These are phyloP conservation scores for Phialemoniopsis sp. DNA, from an alignment of 2,329 filamentous ascomycete species.

Conservation along the genomic window DNA sequence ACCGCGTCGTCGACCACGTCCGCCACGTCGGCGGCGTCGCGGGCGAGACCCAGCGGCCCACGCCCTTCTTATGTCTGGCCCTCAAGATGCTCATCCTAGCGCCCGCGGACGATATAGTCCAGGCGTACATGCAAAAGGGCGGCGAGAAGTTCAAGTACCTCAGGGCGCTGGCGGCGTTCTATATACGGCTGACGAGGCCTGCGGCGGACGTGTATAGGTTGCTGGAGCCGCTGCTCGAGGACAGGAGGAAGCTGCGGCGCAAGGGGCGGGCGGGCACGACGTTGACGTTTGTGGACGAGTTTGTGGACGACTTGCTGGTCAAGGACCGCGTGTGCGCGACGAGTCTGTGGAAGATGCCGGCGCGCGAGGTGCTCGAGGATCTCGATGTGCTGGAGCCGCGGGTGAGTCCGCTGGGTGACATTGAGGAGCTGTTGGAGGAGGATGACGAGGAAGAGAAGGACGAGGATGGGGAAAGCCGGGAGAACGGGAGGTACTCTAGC, in stretches of 20 bases:
- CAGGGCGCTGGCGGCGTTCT: conserved; percentile 84
- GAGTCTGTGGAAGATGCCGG: conserved; percentile 86
- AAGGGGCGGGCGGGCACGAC: conserved; percentile 69
- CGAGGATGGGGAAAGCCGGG: neutral
- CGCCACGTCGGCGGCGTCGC: conserved; percentile 84
- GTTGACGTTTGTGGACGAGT: conserved; percentile 83
- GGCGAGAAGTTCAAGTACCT: conserved; percentile 82
- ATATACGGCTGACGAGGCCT: conserved; percentile 82
- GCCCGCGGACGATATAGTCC: conserved; percentile 72
- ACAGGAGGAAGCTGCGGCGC: conserved; percentile 78
- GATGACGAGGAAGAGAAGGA: conserved; percentile 41
- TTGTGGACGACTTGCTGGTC: conserved; percentile 82
- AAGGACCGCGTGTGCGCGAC: conserved; percentile 91
- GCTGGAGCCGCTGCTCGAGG: conserved; percentile 78
- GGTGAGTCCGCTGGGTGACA: conserved; percentile 75
- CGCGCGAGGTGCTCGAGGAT: conserved; percentile 79
- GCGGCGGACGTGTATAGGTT: conserved; percentile 75
- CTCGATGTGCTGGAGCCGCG: conserved; percentile 82
- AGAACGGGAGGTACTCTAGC: no score
- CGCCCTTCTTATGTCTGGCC: conserved; percentile 87
- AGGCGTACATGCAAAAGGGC: conserved; percentile 74
- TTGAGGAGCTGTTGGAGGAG: conserved; percentile 67
- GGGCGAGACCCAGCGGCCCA: conserved; percentile 78
- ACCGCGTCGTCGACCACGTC: conserved; percentile 82
- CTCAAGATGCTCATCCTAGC: conserved; percentile 92